Conservation (phyloP, 2,329 filamentous ascomycete species). For the Fusarium palustre region DNA sequence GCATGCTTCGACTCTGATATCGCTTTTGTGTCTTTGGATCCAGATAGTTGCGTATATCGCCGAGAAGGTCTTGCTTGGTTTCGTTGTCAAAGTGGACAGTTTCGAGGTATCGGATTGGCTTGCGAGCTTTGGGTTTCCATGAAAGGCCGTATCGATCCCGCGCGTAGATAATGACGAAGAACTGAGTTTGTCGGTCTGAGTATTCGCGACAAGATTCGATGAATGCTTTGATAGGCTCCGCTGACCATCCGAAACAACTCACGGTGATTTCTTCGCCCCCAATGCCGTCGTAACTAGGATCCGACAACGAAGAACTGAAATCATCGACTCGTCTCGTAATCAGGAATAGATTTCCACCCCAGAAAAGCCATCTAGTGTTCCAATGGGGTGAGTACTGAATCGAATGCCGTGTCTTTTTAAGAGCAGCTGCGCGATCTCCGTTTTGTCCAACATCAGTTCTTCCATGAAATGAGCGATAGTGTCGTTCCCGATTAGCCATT, state of each 20-base stretch:
- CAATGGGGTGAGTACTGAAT: constrained; percentile 61
- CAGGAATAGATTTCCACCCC: constrained; percentile 59
- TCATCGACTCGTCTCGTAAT: constrained; percentile 57
- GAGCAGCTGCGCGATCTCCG: constrained; percentile 53
- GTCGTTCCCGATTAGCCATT: constrained; percentile 54
- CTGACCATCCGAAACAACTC: constrained; percentile 64
- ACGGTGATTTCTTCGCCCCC: constrained; percentile 61
- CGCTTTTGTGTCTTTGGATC: constrained; percentile 62
- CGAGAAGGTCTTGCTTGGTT: constrained; percentile 60
- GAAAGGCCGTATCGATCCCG: constrained; percentile 59
- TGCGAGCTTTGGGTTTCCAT: constrained; percentile 62
- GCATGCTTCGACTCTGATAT: constrained; percentile 68
- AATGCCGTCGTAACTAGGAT: constrained; percentile 59
- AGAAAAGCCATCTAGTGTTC: constrained; percentile 62
- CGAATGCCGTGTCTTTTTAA: constrained; percentile 57
- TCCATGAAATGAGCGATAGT: constrained; percentile 58
- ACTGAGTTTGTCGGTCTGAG: constrained; percentile 60
- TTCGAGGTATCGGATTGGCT: constrained; percentile 61
- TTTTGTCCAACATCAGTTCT: constrained; percentile 54
- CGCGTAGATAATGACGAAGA: constrained; percentile 63
- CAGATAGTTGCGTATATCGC: constrained; percentile 65
- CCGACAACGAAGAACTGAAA: constrained; percentile 52
- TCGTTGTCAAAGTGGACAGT: constrained; percentile 63
- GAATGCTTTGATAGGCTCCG: constrained; percentile 59
- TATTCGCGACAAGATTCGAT: constrained; percentile 61